Base-by-base conservation (phyloP, 208 protist genomes). In the Leishmania turanica region DNA sequence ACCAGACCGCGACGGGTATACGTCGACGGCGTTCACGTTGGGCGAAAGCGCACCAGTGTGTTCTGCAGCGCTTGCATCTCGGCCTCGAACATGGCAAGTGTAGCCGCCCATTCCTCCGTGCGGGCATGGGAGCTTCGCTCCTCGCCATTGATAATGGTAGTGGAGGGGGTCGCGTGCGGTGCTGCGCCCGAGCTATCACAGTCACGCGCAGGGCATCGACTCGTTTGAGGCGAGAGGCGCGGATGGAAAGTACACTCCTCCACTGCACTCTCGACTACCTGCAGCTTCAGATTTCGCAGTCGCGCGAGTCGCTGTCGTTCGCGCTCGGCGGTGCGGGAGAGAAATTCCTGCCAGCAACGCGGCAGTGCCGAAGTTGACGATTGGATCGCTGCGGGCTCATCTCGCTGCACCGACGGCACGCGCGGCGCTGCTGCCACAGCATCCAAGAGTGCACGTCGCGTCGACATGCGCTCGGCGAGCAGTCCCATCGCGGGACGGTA, bases 241-340 rank as follows among this genome's bases (percentile, higher is more conserved):
- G 66, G 75, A 37, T 70, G 75, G 9, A 84, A 79, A 4, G 74
- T 79, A 42, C 80, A 75, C 34, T 75, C 75, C n/a, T 51, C 53
- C 51, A 79, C 0, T 21, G 31, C 40, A 15, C 45, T 34, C 53
- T 84, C 64, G 1, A 58, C 80, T 56, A 60, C n/a, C 54, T 60
- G 65, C 75, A 64, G 31, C 54, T 66, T 79, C 80, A 77, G n/a
- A 37, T 53, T 37, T 42, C 47, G 75, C 66, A 84, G 74, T 27
- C 75, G 49, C 31, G 51, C 64, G 7, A 13, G 9, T 24, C 66
- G 80, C 3, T 27, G 75, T 3, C 21, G 74, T 24, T 78, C 80
- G n/a, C 64, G 24, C 37, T 68, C 74, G 2, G 66, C 47, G 9
- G 7, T 37, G 34, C 75, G 80, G 2, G 34, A 34, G 7, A 84